A percentile compares a stretch with the other conserved stretches of the same genome.
Conservation (phyloP, 495 filamentous ascomycete species). For the Massariosphaeria phaeospora region DNA sequence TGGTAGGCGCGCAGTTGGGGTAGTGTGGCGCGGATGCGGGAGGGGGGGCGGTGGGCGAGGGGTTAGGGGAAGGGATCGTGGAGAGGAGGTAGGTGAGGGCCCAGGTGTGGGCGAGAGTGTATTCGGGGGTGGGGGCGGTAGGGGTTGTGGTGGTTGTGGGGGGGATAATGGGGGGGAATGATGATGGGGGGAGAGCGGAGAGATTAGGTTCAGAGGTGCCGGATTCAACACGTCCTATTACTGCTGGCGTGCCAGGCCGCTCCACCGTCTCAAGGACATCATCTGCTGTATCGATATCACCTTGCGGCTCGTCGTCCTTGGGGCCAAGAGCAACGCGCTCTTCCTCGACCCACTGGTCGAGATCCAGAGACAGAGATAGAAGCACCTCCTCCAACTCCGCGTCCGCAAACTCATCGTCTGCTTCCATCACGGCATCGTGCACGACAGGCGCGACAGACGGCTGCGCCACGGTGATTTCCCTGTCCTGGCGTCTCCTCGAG, state of each 20-base stretch:
- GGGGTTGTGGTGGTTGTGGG: constrained; percentile 6
- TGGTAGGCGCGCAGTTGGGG: constrained; percentile 55
- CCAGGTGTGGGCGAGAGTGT: constrained; percentile 13
- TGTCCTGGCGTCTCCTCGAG: neutral
- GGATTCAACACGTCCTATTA: no score
- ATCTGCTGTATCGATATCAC: no score
- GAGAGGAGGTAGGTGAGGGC: constrained; percentile 22
- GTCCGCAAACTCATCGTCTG: neutral
- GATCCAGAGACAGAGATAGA: neutral
- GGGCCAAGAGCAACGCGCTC: no score
- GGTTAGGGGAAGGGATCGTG: constrained; percentile 13
- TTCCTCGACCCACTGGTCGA: no score
- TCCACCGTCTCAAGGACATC: no score
- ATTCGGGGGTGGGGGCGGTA: constrained; percentile 14
- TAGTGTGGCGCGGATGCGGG: constrained; percentile 74
- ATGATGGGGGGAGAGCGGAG: neutral
- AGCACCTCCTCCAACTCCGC: neutral
- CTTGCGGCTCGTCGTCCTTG: no score
- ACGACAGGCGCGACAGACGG: neutral
- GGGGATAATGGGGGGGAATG: neutral
- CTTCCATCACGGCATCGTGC: neutral
- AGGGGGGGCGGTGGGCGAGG: constrained; percentile 58
- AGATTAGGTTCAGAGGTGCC: no score
- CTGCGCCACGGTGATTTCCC: neutral
- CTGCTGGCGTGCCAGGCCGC: no score